These are phyloP conservation scores for Lipomyces chichibuensis DNA, from an alignment of 805 yeast species.

Conservation along the genomic window DNA sequence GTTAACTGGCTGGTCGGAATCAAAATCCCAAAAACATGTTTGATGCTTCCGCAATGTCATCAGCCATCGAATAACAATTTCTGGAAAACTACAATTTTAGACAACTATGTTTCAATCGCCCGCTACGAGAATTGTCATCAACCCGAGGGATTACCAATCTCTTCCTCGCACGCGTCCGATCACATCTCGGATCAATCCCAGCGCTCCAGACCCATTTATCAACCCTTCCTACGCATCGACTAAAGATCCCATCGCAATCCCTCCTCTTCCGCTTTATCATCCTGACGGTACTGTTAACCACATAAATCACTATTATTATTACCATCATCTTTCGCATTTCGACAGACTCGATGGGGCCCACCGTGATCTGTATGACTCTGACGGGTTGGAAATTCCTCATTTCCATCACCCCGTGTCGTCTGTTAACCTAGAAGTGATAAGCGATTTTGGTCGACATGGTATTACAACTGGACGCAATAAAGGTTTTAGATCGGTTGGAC, in stretches of 20 bases:
- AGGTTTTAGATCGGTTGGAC: constrained; percentile 3
- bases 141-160: constrained; percentile 25
- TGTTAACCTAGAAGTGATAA: constrained; percentile 26
- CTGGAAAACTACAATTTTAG: not conserved
- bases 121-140: constrained; percentile 16
- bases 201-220: constrained; percentile 9
- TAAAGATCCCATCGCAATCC: constrained; percentile 23
- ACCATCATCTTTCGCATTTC: constrained; percentile 21
- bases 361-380: constrained; percentile 17
- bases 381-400: constrained; percentile 22
- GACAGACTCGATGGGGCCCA: constrained; percentile 26
- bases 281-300: constrained; percentile 27
- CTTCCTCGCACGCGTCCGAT: not conserved
- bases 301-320: constrained; percentile 27
- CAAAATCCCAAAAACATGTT: not conserved
- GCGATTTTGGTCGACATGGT: constrained; percentile 18
- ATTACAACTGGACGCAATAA: constrained; percentile 5
- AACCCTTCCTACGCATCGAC: constrained; percentile 22
- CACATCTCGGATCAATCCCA: not conserved
- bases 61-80: not conserved
- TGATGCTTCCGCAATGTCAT: not conserved
- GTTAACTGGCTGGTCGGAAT: not conserved
- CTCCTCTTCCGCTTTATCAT: constrained; percentile 24
- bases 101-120: constrained; percentile 15
- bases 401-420: constrained; percentile 32